Evolutionary conservation across 2,329 filamentous ascomycete genomes (phyloP), one percentile per base, ranked within the genome.

Genomic region (Escovopsis sp.): DNA sequence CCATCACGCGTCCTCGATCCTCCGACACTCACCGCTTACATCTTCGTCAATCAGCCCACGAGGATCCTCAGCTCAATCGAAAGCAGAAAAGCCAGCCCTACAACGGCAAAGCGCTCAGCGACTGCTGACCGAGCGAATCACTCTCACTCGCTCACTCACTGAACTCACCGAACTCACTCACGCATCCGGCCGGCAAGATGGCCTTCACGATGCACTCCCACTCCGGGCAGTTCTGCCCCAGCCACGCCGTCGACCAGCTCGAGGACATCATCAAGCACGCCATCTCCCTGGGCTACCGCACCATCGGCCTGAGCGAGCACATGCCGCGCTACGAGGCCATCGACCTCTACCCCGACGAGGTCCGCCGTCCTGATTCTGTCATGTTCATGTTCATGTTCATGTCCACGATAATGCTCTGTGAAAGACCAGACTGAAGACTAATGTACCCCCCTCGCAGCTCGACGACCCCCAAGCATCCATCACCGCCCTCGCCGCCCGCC

Each of bases 161-260:
- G 4, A 3, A 7, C 28, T 32, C 28, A 32, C 28, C 1, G 4
- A 32, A 32, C 28, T 6, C 8, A 32, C 28, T 32, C 28, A 32
- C 28, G 4, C 28, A 32, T 11, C 28, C 11, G 8, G 3, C 36
- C 7, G 35, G n/a, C 32, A 42, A 12, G 41, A 96, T 96, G 91
- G 88, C 89, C 2, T 94, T 94, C 66, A 93, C 91, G 4, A 93
- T 96, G 69, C 91, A 98, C 64, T 94, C 86, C 57, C 91, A 98
- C 66, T 96, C 91, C 33, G 91, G 91, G 49, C 85, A 98, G 60
- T 98, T 98, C 68, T 98, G 91, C 67, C 80, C 80, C 9, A 77
- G 82, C 52, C 91, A 98, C 67, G 91, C 91, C 40, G 78, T 82
- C 57, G 78, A 94, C 59, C 73, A 77, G 18, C 74, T 98, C 9